These are phyloP conservation scores for Bidens hawaiensis DNA, from an alignment of 140 eudicot genomes.

Conservation along the genomic window DNA sequence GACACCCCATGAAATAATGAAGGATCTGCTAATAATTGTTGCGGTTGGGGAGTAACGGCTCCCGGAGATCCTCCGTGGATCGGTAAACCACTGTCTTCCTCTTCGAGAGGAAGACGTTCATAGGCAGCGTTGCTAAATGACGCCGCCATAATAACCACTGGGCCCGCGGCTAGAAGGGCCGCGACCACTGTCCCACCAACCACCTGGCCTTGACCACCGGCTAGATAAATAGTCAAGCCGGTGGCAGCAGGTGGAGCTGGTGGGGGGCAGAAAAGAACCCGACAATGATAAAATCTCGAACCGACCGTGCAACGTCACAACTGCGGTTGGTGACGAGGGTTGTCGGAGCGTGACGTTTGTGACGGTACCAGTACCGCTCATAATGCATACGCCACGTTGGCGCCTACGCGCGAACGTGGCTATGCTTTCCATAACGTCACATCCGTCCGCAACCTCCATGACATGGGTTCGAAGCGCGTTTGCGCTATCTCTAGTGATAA, in stretches of 20 bases:
- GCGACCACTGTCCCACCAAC: slow-evolving; percentile 76
- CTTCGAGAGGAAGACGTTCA: slow-evolving; percentile 74
- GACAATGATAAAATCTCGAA: slow-evolving; percentile 75
- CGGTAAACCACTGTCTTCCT: slow-evolving; percentile 42
- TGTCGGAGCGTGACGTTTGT: slow-evolving; percentile 70
- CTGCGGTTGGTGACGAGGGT: slow-evolving; percentile 60
- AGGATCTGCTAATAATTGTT: slow-evolving; percentile 37
- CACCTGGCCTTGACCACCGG: slow-evolving; percentile 92
- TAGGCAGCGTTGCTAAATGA: slow-evolving; percentile 83
- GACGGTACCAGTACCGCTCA: slow-evolving; percentile 72
- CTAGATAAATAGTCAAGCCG: slow-evolving; percentile 58
- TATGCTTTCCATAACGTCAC: slow-evolving; percentile 67
- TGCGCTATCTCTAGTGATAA: slow-evolving; percentile 69
- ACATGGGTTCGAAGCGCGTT: slow-evolving; percentile 82
- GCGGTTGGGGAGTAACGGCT: slow-evolving; percentile 30
- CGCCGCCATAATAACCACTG: slow-evolving; percentile 76
- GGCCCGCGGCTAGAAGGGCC: slow-evolving; percentile 61
- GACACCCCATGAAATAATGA: slow-evolving; percentile 48
- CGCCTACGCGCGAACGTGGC: slow-evolving; percentile 63
- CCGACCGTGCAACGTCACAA: slow-evolving; percentile 59
- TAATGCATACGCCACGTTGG: slow-evolving; percentile 67
- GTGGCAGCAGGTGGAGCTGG: slow-evolving; percentile 83
- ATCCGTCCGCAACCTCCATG: slow-evolving; percentile 70
- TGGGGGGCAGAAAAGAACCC: slow-evolving; percentile 71
- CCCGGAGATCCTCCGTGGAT: slow-evolving; percentile 60